Percentiles rank a stretch among this genome's conserved stretches.
These are phyloP conservation scores for Sutorius australiensis DNA, from an alignment of 768 basidiomycete genomes.

Conservation along the genomic window DNA sequence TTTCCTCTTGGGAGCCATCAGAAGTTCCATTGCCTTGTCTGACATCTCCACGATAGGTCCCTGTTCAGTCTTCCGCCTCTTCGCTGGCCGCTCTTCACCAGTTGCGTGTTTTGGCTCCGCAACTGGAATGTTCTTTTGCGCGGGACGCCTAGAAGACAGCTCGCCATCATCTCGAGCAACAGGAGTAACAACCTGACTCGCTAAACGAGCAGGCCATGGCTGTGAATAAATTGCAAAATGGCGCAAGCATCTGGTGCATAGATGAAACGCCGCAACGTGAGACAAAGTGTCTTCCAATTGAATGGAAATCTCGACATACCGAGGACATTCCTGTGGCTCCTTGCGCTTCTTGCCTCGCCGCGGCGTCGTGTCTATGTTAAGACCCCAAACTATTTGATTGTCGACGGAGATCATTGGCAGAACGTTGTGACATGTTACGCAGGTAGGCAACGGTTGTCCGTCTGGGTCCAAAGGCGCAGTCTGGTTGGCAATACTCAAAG, in stretches of 20 bases:
- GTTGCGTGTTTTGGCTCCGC: conserved; percentile 55
- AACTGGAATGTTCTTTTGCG: conserved; percentile 46
- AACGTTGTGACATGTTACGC: conserved; percentile 65
- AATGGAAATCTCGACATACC: conserved; percentile 44
- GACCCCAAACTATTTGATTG: conserved; percentile 71
- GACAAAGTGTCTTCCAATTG: conserved; percentile 8
- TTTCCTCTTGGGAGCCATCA: conserved; percentile 31
- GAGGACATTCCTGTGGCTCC: conserved; percentile 66
- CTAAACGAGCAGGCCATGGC: conserved; percentile 65
- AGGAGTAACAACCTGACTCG: conserved; percentile 41
- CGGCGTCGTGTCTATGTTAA: conserved; percentile 45
- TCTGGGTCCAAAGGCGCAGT: conserved; percentile 55
- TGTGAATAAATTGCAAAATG: conserved; percentile 74
- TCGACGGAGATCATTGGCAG: conserved; percentile 76
- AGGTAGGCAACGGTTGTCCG: conserved; percentile 66
- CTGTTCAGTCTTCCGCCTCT: conserved; percentile 48
- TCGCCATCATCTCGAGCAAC: conserved; percentile 46
- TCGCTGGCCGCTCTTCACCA: conserved; percentile 40
- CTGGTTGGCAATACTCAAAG: conserved; percentile 37
- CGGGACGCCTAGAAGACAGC: conserved; percentile 41
- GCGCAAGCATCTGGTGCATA: conserved; percentile 60
- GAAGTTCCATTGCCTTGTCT: conserved; percentile 32
- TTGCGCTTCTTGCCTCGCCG: conserved; percentile 53
- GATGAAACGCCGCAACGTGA: conserved; percentile 13
- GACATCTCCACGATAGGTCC: conserved; percentile 29